These are phyloP conservation scores for Neopestalotiopsis sp. DNA, from an alignment of 2,329 filamentous ascomycete species.

Conservation along the genomic window DNA sequence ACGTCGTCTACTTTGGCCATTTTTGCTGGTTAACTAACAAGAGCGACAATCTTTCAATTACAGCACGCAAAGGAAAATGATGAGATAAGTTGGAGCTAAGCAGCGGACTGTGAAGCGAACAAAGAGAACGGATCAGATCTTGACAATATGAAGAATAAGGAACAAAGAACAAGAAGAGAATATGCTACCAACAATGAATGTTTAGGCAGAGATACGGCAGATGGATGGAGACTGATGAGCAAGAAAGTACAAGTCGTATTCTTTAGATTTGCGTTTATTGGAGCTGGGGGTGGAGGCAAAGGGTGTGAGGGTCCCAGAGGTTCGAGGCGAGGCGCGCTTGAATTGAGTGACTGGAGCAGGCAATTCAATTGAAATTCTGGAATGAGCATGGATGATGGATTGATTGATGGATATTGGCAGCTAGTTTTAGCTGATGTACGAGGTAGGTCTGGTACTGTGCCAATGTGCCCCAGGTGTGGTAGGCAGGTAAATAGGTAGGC, in stretches of 20 bases:
- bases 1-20: constrained; percentile 12
- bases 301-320: too few species aligned
- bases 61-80: not conserved
- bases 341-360: not conserved
- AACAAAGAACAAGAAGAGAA: not conserved
- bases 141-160: not conserved
- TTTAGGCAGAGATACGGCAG: not conserved
- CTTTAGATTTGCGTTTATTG: not conserved
- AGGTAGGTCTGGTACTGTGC: too few species aligned
- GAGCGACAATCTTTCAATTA: not conserved
- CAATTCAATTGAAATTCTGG: not conserved
- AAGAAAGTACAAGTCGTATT: not conserved
- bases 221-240: not conserved
- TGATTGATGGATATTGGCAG: not conserved
- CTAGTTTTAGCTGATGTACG: too few species aligned
- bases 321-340: not conserved
- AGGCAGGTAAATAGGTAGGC: not conserved
- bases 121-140: not conserved
- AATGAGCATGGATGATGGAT: not conserved
- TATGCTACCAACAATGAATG: constrained; percentile 13
- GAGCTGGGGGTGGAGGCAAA: not conserved
- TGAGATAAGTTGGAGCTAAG: not conserved
- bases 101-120: too few species aligned
- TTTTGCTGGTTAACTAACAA: not conserved
- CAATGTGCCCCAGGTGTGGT: too few species aligned